These are phyloP conservation scores for Trichosporon inkin DNA, from an alignment of 1,284 basidiomycete species.

Conservation along the genomic window DNA sequence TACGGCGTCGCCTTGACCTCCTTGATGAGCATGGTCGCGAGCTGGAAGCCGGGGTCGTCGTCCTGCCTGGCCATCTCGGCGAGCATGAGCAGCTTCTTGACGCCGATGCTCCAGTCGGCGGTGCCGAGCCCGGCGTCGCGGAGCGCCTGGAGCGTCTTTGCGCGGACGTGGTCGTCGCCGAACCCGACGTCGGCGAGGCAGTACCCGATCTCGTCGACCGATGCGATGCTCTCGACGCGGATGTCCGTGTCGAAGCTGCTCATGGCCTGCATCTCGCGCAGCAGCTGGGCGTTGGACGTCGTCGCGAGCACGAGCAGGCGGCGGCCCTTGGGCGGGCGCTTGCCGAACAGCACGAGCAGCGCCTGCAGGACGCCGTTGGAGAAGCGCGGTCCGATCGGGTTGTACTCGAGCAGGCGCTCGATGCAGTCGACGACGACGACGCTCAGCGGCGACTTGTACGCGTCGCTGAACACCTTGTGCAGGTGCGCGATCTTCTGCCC, in stretches of 20 bases:
- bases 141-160: slow-evolving; percentile 55
- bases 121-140: slow-evolving; percentile 69
- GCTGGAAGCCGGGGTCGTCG: slow-evolving; percentile 69
- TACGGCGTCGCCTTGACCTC: slow-evolving; percentile 27
- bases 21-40: slow-evolving; percentile 63
- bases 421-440: slow-evolving; percentile 95
- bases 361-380: slow-evolving; percentile 92
- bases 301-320: slow-evolving; percentile 91
- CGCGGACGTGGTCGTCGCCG: slow-evolving; percentile 61
- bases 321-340: slow-evolving; percentile 91
- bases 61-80: slow-evolving; percentile 97
- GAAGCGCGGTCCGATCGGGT: slow-evolving; percentile 94
- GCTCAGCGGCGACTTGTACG: slow-evolving; percentile 94
- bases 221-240: slow-evolving; percentile 75
- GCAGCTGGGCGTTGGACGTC: slow-evolving; percentile 78
- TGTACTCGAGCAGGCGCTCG: slow-evolving; percentile 90
- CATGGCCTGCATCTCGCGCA: slow-evolving; percentile 83
- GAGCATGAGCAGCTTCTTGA: slow-evolving; percentile 88
- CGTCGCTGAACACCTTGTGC: slow-evolving; percentile 90
- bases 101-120: slow-evolving; percentile 64
- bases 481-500: slow-evolving; percentile 86
- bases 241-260: slow-evolving; percentile 88
- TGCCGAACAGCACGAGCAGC: slow-evolving; percentile 80
- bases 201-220: slow-evolving; percentile 66
- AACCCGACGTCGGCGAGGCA: slow-evolving; percentile 74